Base-by-base conservation (phyloP, 2,329 filamentous ascomycete genomes). In the Penicillium sp. region DNA sequence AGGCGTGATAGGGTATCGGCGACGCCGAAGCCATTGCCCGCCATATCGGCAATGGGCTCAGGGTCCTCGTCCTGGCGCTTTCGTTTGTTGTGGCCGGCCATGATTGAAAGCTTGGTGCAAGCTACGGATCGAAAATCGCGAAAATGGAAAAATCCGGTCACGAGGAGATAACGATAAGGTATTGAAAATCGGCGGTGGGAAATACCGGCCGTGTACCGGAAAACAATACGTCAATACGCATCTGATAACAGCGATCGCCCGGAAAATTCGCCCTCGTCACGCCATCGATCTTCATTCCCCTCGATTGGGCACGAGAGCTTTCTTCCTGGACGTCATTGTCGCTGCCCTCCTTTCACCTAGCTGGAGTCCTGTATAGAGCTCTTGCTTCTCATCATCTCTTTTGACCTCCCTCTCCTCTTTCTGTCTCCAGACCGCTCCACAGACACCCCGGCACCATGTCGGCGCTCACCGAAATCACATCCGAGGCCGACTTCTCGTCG, bases 391-490 rank as follows among this genome's bases (percentile, higher is more conserved):
- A 11, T 47, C 18, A 16, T 16, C 30, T 46, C 40, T 50, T 45
- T 30, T 11, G 20, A 44, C n/a, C 28, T 25, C 36, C 14, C 30
- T 35, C 16, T 42, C 24, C 30, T 33, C 44, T 22, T 27, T 25
- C 30, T 36, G 38, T 36, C 39, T 42, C 47, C 24, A 22, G 20
- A 22, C 20, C 20, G 31, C 48, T 39, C 55, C 43, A 44, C 50
- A 45, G 33, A 18, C 48, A 28, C 40, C 35, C 48, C 48, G 28
- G 33, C 51, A 76, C 61, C 56, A 92, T 92, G 88, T 89, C 88
- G 60, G 84, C 82, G 53, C 83, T 96, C 66, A 83, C 81, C 59
- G 88, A 95, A 66, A 87, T 96, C 74, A 81, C 84, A 63, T 85
- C 82, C 63, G 84, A 90, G 65, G 76, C 81, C 61, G 84, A 85